Evolutionary conservation across 257 asterid species (phyloP), one percentile per base, ranked within the genome.

Genomic region (Apocynum venetum): DNA sequence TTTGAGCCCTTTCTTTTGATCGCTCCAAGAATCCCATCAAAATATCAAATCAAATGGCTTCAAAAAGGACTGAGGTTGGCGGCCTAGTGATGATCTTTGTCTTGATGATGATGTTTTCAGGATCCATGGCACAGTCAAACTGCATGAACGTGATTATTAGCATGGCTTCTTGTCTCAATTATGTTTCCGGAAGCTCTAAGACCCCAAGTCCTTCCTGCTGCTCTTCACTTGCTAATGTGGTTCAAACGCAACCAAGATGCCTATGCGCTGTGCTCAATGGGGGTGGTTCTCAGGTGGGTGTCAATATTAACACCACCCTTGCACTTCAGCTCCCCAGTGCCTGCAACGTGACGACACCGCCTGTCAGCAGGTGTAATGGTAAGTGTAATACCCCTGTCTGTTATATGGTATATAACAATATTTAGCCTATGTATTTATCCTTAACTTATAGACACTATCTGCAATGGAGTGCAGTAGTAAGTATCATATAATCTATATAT

Each of bases 151-250:
- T 81, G 71, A 67, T 92, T 47, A 52, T 90, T 20, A 51, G 87
- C 78, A 90, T 92, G 97, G 85, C 92, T 0, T 83, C 97, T 3
- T 92, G 97, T 81, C 92, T 92, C 68, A 85, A 75, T 73, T 92
- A 86, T 31, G 91, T 92, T n/a, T 75, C 91, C 10, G 97, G 92
- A 8, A 79, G 83, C 14, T 77, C 90, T 15, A 8, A 83, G 74
- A 59, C 84, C 8, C 97, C 97, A 0, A 71, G 91, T 2, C 3
- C 88, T 7, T 80, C 89, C 1, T 92, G 97, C 71, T 92, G 97
- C 86, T 31, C 92, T 0, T 63, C 91, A 11, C 86, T 92, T 0
- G 89, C 85, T 0, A 87, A 80, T 40, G 94, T 90, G 5, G 91
- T 90, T 31, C 80, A 83, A 81, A 84, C 91, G 9, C 89, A 92